Percentiles rank a stretch among this genome's conserved stretches.
phyloP scores from a whole-genome alignment of 768 basidiomycete genomes.

The Leccinellum albellum region DNA sequence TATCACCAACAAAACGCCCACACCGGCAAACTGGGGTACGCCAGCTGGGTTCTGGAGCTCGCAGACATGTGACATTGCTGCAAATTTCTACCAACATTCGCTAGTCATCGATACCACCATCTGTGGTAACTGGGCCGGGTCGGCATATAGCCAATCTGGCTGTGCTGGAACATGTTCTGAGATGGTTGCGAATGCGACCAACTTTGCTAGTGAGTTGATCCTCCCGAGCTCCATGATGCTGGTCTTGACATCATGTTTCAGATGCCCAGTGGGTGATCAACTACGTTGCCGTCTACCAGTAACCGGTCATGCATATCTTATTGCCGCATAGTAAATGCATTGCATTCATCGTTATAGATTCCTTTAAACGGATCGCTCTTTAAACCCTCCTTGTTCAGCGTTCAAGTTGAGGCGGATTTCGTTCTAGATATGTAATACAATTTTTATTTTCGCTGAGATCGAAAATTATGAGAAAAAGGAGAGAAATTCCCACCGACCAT shows the following conservation, averaged over 20 bases:
- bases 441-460: slow-evolving; percentile 6
- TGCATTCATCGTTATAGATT: neutral
- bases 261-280: slow-evolving; percentile 57
- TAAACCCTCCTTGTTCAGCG: slow-evolving; percentile 7
- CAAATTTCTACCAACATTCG: slow-evolving; percentile 51
- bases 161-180: slow-evolving; percentile 43
- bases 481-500: slow-evolving; percentile 28
- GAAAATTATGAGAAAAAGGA: slow-evolving; percentile 26
- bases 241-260: slow-evolving; percentile 21
- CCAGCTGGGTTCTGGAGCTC: slow-evolving; percentile 53
- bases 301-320: neutral
- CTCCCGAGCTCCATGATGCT: neutral
- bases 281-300: slow-evolving; percentile 52
- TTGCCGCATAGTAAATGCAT: neutral
- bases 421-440: neutral
- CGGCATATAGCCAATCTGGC: slow-evolving; percentile 26
- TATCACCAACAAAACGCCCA: slow-evolving; percentile 42
- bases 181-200: slow-evolving; percentile 51
- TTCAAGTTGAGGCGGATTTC: slow-evolving; percentile 5
- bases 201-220: slow-evolving; percentile 42
- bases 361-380: neutral
- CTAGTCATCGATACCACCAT: slow-evolving; percentile 41
- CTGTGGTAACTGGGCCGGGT: slow-evolving; percentile 31
- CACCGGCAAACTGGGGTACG: slow-evolving; percentile 48
- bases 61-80: slow-evolving; percentile 42